Evolutionary conservation across 192 early-diverging fungal species (phyloP).

Genomic region (Coemansia sp.): DNA sequence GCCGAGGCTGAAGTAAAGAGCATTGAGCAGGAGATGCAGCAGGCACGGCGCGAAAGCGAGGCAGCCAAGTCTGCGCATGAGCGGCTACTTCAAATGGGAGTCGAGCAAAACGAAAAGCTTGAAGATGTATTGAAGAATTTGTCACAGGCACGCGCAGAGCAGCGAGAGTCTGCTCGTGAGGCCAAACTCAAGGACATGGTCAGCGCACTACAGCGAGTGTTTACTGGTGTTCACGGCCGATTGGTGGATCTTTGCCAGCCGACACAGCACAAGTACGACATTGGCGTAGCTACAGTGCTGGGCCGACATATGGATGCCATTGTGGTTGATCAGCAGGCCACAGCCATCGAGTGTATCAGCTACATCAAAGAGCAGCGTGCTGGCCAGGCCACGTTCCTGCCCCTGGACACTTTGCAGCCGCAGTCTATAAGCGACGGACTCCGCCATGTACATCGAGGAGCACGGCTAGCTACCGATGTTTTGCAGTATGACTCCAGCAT

Average conservation of each 20-base stretch:
- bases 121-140: slow-evolving; percentile 72
- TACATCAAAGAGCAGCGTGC: slow-evolving; percentile 89
- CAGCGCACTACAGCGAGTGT: slow-evolving; percentile 76
- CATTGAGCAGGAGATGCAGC: slow-evolving; percentile 49
- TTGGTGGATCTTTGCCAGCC: slow-evolving; percentile 88
- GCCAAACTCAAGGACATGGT: slow-evolving; percentile 73
- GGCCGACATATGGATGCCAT: slow-evolving; percentile 93
- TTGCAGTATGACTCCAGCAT: slow-evolving; percentile 75
- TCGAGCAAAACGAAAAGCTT: slow-evolving; percentile 83
- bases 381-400: slow-evolving; percentile 92
- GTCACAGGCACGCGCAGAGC: slow-evolving; percentile 75
- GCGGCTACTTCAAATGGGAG: slow-evolving; percentile 59
- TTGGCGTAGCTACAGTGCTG: slow-evolving; percentile 80
- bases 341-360: slow-evolving; percentile 93
- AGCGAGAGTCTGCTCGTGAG: slow-evolving; percentile 80
- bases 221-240: slow-evolving; percentile 87
- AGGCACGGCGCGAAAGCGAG: slow-evolving; percentile 59
- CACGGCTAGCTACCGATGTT: slow-evolving; percentile 90
- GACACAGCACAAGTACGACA: slow-evolving; percentile 87
- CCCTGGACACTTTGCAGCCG: slow-evolving; percentile 75
- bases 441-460: slow-evolving; percentile 73
- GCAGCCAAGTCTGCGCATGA: slow-evolving; percentile 63
- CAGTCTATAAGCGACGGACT: slow-evolving; percentile 79
- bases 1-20: slow-evolving; percentile 26
- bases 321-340: slow-evolving; percentile 88